Conservation (phyloP, 1,139 yeast species). For the Hemisphaericaspora lyxosophila region DNA sequence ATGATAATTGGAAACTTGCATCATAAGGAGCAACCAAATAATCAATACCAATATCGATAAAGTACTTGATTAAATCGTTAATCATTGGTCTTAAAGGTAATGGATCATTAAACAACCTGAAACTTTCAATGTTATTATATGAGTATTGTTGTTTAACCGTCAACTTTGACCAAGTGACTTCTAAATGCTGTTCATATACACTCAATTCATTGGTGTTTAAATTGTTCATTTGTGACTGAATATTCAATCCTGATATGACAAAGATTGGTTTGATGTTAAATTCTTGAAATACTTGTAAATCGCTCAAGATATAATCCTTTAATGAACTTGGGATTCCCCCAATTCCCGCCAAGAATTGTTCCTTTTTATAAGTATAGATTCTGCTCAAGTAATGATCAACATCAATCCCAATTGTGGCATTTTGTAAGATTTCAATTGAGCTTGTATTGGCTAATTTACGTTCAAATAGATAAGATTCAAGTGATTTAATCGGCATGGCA, state of each 20-base stretch:
- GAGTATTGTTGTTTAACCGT: slow-evolving; percentile 24
- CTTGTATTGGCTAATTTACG: slow-evolving; percentile 61
- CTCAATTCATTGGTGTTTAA: slow-evolving; percentile 41
- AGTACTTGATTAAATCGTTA: slow-evolving; percentile 55
- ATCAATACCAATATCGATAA: slow-evolving; percentile 58
- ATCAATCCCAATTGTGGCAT: slow-evolving; percentile 80
- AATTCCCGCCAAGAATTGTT: slow-evolving; percentile 72
- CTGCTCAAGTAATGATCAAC: slow-evolving; percentile 75
- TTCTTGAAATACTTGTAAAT: slow-evolving; percentile 59
- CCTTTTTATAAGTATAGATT: slow-evolving; percentile 62
- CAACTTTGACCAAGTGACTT: slow-evolving; percentile 47
- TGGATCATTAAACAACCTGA: slow-evolving; percentile 48
- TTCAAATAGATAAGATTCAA: slow-evolving; percentile 72
- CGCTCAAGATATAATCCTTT: slow-evolving; percentile 56
- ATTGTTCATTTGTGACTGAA: slow-evolving; percentile 32
- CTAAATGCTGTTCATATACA: slow-evolving; percentile 46
- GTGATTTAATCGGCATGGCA: slow-evolving; percentile 57
- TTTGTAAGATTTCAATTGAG: slow-evolving; percentile 65
- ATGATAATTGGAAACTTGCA: slow-evolving; percentile 79
- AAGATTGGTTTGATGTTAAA: slow-evolving; percentile 73
- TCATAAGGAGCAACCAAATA: slow-evolving; percentile 82
- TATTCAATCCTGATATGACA: slow-evolving; percentile 61
- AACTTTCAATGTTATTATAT: slow-evolving; percentile 36
- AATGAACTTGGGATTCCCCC: slow-evolving; percentile 81
- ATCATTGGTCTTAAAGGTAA: slow-evolving; percentile 50